Evolutionary conservation across 257 asterid genomes (phyloP), one percentile per base, ranked within the genome.

Genomic region (Fraxinus anomala): DNA sequence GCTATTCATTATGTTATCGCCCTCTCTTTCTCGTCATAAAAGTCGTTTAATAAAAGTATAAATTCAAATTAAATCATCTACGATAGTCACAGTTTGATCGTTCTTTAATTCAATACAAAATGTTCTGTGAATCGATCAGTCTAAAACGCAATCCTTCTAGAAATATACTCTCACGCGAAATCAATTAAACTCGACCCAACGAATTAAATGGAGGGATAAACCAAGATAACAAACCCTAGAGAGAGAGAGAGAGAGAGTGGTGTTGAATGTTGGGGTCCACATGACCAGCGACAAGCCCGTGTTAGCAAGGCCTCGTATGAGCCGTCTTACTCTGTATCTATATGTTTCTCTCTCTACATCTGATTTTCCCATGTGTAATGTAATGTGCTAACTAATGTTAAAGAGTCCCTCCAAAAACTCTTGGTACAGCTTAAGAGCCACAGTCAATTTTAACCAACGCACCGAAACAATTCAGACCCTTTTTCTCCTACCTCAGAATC

Each of bases 351-450:
- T 39, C 31, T 37, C 66, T 6, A 44, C 19, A 10, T 1, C 69
- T 63, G 17, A 63, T 23, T 63, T 63, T 9, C 69, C 68, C 34
- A 73, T 17, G 66, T 49, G 68, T 51, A 73, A 54, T 73, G 67
- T 73, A 49, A n/a, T 26, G 77, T 49, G 44, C 68, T 28, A 47
- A 26, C 40, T 6, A 49, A 28, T 73, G 66, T 51, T 66, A 63
- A 36, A 59, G 31, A 73, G 80, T 68, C 81, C 78, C 77, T 76
- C 78, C 79, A 71, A 44, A 71, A 80, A 44, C 87, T 81, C 87
- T 83, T 74, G 85, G 81, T 68, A 85, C 83, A 79, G 49, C 86
- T 74, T 87, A 85, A 80, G 80, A 83, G 91, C 80, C 88, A 85
- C 78, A 59, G 36, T 47, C 61, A 78, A 12, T 56, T 73, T 56